Evolutionary conservation across 148 eudicot species (phyloP).

Genomic region (Vaccinium corymbosum): DNA sequence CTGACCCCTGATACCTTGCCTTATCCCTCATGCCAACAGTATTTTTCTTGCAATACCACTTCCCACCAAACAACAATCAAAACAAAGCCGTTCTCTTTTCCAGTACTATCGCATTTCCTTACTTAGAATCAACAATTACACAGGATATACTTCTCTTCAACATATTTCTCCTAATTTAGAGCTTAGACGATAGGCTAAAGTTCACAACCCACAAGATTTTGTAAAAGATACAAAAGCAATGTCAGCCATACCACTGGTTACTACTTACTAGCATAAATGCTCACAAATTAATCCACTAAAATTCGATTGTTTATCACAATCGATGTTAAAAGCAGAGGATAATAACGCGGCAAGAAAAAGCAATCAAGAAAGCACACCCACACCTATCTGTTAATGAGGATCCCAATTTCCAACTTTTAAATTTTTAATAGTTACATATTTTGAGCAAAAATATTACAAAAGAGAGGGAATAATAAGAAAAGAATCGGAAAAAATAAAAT

Average conservation of each 20-base stretch:
- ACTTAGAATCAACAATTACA: not conserved
- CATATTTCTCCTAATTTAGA: not conserved
- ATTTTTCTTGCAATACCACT: not conserved
- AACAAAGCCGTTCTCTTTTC: not conserved
- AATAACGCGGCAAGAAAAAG: not conserved
- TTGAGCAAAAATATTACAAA: not conserved
- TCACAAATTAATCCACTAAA: not conserved
- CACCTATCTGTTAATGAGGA: not conserved
- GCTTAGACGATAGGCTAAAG: not conserved
- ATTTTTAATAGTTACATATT: not conserved
- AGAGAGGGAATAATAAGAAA: not conserved
- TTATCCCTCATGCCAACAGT: not conserved
- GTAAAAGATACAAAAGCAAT: not conserved
- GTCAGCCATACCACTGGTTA: not conserved
- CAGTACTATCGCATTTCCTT: not conserved
- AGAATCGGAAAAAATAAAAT: no score
- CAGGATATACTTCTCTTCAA: not conserved
- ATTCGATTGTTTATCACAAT: not conserved
- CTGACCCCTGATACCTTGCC: not conserved
- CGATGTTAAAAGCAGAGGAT: not conserved
- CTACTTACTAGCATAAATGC: not conserved
- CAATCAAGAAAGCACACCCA: not conserved
- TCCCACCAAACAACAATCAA: not conserved
- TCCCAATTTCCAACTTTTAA: not conserved
- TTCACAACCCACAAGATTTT: not conserved